These are phyloP conservation scores for Alopecurus myosuroides DNA, from an alignment of 176 grass and related monocot genomes.

Conservation along the genomic window DNA sequence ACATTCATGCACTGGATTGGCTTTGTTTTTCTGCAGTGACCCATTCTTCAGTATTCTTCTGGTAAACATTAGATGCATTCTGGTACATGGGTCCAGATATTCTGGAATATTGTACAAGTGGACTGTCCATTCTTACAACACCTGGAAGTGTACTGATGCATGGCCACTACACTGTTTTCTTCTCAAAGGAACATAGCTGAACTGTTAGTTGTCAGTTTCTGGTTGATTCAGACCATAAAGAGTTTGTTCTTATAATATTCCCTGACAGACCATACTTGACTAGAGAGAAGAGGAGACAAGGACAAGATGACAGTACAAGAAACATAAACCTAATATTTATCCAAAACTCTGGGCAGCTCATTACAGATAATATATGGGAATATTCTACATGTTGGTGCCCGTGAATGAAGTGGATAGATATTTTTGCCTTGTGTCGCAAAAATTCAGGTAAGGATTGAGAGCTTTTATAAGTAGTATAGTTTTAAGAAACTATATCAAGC, in stretches of 20 bases:
- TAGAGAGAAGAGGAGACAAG: neutral
- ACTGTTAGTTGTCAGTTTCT: neutral
- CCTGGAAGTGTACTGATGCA: neutral
- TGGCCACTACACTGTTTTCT: neutral
- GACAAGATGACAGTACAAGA: neutral
- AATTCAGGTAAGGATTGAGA: neutral
- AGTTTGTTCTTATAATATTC: neutral
- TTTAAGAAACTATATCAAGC: neutral
- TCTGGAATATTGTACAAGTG: slow-evolving; percentile 2
- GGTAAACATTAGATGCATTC: neutral
- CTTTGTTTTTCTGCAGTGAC: neutral
- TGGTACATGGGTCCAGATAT: neutral
- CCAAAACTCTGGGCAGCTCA: neutral
- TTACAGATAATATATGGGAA: slow-evolving; percentile 9
- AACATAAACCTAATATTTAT: neutral
- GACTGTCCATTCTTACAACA: slow-evolving; percentile 2
- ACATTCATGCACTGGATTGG: neutral
- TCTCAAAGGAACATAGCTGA: neutral
- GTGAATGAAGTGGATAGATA: slow-evolving; percentile 15
- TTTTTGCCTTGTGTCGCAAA: neutral
- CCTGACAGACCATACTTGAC: neutral
- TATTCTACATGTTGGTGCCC: neutral
- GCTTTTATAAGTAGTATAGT: neutral
- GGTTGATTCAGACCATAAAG: neutral
- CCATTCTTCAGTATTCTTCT: neutral